Conservation (phyloP, 73 alveolate species). For the Paramecium octaurelia region DNA sequence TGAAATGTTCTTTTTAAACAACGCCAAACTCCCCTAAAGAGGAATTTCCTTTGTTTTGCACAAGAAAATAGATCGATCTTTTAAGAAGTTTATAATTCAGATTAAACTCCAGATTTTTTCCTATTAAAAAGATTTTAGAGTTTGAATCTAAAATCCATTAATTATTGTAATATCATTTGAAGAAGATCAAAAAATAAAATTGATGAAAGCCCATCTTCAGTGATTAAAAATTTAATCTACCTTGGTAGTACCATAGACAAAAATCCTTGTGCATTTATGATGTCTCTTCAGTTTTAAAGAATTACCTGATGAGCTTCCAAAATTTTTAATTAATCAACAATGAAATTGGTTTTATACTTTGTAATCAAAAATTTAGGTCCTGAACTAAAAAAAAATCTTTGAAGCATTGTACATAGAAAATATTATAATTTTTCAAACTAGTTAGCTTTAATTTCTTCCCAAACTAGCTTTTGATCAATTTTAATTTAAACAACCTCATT, state of each 20-base stretch:
- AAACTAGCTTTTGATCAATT: background rate
- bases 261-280: background rate
- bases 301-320: background rate
- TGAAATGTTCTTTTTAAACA: background rate
- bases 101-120: no score
- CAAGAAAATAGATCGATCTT: no score
- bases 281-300: background rate
- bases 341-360: background rate
- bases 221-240: conserved; percentile 19
- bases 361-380: conserved; percentile 2
- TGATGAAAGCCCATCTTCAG: background rate
- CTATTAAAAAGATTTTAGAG: no score
- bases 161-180: background rate
- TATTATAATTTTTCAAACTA: background rate
- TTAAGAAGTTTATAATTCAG: no score
- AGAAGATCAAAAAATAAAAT: background rate
- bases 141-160: no score
- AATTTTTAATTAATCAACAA: background rate
- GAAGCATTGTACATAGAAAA: background rate
- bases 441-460: background rate
- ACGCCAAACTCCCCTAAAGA: background rate
- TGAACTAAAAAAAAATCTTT: conserved; percentile 7
- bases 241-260: background rate
- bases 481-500: background rate
- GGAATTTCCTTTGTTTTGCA: background rate